Conservation (phyloP, 306 rosid species). For the Dryas alaskensis region DNA sequence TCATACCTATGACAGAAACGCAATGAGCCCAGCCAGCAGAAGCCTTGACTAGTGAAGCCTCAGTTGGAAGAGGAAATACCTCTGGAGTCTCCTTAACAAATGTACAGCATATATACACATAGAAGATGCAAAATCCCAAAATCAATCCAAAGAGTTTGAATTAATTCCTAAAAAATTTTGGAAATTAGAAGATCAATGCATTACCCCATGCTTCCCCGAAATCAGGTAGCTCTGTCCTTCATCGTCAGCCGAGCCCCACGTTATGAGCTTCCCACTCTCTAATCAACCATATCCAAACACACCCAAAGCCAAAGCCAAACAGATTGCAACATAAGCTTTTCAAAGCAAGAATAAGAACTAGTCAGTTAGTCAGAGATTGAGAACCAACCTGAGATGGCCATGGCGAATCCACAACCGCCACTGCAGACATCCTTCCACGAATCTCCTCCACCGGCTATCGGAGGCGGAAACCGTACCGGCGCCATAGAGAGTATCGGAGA, state of each 20-base stretch:
- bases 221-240: constrained; percentile 64
- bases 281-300: background rate
- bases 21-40: constrained; percentile 97
- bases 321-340: background rate
- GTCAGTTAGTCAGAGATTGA: constrained; percentile 13
- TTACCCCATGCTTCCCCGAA: constrained; percentile 87
- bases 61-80: constrained; percentile 60
- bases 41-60: constrained; percentile 62
- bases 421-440: constrained; percentile 75
- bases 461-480: constrained; percentile 39
- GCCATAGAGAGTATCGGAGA: constrained; percentile 56
- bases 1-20: constrained; percentile 62
- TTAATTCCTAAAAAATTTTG: constrained; percentile 23
- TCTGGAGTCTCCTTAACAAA: constrained; percentile 79
- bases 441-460: constrained; percentile 35
- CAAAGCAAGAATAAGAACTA: background rate
- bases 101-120: constrained; percentile 22
- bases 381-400: constrained; percentile 76
- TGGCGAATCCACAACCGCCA: constrained; percentile 95
- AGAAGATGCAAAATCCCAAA: constrained; percentile 30
- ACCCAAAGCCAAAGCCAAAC: background rate
- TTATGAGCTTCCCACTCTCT: constrained; percentile 75
- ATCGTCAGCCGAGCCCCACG: constrained; percentile 85
- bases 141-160: constrained; percentile 42
- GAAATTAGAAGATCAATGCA: constrained; percentile 26